Percentiles rank a stretch among this genome's conserved stretches.
phyloP scores from a whole-genome alignment of 2,329 filamentous ascomycete genomes.

The Claviceps sp. region DNA sequence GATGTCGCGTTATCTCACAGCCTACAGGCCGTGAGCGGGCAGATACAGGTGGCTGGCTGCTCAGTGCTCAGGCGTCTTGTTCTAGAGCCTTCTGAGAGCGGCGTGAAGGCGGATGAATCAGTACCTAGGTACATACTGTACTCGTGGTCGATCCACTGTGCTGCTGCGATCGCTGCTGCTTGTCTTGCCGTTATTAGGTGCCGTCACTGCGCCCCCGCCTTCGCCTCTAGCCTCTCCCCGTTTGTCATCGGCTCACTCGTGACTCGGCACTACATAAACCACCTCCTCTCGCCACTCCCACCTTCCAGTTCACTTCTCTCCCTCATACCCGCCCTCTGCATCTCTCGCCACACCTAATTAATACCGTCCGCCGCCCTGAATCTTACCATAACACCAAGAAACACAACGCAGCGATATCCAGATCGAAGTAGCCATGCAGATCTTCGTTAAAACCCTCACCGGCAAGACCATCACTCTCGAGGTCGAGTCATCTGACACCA shows the following conservation, averaged over 20 bases:
- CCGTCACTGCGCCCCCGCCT: constrained; percentile 16
- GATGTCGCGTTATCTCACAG: no score
- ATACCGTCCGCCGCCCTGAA: constrained; percentile 6
- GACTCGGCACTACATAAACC: constrained; percentile 17
- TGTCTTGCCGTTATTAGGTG: constrained; percentile 9
- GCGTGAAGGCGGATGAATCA: constrained; percentile 7
- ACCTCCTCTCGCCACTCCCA: constrained; percentile 12
- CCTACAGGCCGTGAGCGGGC: no score
- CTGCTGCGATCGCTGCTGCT: constrained; percentile 3
- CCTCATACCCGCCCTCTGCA: background rate
- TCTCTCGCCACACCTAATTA: constrained; percentile 7
- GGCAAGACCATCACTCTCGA: constrained; percentile 46
- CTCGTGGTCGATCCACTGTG: background rate
- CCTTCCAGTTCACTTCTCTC: constrained; percentile 5
- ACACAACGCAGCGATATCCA: constrained; percentile 3
- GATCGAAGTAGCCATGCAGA: constrained; percentile 12
- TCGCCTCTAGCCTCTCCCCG: constrained; percentile 11
- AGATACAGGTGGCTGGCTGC: background rate
- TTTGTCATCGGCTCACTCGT: constrained; percentile 7
- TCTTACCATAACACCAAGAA: background rate
- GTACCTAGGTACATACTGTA: constrained; percentile 5
- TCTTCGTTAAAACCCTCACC: constrained; percentile 41
- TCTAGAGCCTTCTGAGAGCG: constrained; percentile 26
- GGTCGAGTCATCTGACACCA: constrained; percentile 83
- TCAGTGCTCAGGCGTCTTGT: constrained; percentile 6